Evolutionary conservation across 1,284 basidiomycete genomes (phyloP).

Genomic region (Spongispora temasekensis): DNA sequence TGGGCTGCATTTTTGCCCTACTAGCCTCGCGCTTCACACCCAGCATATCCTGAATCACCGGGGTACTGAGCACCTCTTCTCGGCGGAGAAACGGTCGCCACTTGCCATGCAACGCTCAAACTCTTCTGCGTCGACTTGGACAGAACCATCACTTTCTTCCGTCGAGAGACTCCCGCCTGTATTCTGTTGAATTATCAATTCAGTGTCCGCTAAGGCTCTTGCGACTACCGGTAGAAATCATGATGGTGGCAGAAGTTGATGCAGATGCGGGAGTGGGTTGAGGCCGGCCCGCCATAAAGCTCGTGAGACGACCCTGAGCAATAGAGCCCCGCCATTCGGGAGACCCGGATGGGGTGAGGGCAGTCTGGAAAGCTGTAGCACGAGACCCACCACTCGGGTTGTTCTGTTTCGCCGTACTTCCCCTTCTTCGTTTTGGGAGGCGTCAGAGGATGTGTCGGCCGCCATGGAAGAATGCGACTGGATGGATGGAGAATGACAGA

Average conservation of each 20-base stretch:
- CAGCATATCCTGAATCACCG: slow-evolving; percentile 56
- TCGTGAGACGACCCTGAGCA: slow-evolving; percentile 63
- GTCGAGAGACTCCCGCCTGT: slow-evolving; percentile 33
- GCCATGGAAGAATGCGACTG: slow-evolving; percentile 53
- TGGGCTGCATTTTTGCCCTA: slow-evolving; percentile 64
- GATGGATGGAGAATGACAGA: slow-evolving; percentile 54
- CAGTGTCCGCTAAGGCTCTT: slow-evolving; percentile 73
- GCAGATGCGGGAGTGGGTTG: slow-evolving; percentile 35
- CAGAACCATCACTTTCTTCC: slow-evolving; percentile 35
- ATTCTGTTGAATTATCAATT: slow-evolving; percentile 51
- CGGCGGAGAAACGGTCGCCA: slow-evolving; percentile 6
- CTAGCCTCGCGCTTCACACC: slow-evolving; percentile 72
- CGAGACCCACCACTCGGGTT: slow-evolving; percentile 16
- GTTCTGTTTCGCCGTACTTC: slow-evolving; percentile 64
- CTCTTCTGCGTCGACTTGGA: slow-evolving; percentile 49
- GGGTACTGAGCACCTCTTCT: not conserved
- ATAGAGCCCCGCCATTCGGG: slow-evolving; percentile 49
- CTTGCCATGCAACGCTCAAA: slow-evolving; percentile 69
- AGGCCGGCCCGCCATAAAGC: slow-evolving; percentile 65
- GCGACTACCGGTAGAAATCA: slow-evolving; percentile 40
- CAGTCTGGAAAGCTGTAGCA: slow-evolving; percentile 6
- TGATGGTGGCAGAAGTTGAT: slow-evolving; percentile 31
- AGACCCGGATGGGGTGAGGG: slow-evolving; percentile 20
- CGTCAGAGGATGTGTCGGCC: slow-evolving; percentile 17
- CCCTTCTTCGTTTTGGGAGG: slow-evolving; percentile 35